Base-by-base conservation (phyloP, 1,139 yeast genomes). In the Blastobotrys malaysiensis region DNA sequence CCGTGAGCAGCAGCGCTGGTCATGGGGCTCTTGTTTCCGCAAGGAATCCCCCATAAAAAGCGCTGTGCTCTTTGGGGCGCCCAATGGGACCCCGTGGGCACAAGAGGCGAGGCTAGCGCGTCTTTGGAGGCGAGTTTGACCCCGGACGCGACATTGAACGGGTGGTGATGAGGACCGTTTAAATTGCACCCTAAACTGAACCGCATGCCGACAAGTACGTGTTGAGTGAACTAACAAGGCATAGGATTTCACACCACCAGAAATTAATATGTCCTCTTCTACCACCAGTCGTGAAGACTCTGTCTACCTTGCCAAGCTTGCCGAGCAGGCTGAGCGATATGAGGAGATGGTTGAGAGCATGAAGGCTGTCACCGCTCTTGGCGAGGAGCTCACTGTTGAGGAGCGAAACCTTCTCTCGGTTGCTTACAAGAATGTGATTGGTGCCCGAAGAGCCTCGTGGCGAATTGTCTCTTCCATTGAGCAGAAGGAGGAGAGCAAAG, bases 401-500 rank as follows among this genome's bases (percentile, higher is more conserved):
- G 99, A 93, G 79, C 91, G 99, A 77, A 93, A 93, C 76, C 82
- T 93, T 68, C 82, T 93, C 68, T 89, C 97, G 43, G 97, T 93
- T 65, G 99, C 99, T 62, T 93, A 91, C 81, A 93, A 93, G 77
- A 93, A 93, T 71, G 99, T 93, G 58, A 91, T 93, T 76, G 99
- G 99, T 69, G 97, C 98, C 57, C 91, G 98, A 72, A 91, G 99
- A 78, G 98, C 99, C 58, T 89, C 97, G 48, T 93, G 99, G 99
- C 86, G 98, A 83, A 91, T 91, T 72, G 97, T 91, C 56, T 89
- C 97, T 50, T 89, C 97, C 48, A 91, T 91, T 68, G 98, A 91
- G 77, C 98, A 91, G 77, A 91, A 91, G 79, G 98, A 91, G 77
- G 98, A 91, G 77, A 87, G 91, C 67, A 90, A 91, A 78, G 96